These are phyloP conservation scores for Pharnaceum exiguum DNA, from an alignment of 148 eudicot genomes.

Conservation along the genomic window DNA sequence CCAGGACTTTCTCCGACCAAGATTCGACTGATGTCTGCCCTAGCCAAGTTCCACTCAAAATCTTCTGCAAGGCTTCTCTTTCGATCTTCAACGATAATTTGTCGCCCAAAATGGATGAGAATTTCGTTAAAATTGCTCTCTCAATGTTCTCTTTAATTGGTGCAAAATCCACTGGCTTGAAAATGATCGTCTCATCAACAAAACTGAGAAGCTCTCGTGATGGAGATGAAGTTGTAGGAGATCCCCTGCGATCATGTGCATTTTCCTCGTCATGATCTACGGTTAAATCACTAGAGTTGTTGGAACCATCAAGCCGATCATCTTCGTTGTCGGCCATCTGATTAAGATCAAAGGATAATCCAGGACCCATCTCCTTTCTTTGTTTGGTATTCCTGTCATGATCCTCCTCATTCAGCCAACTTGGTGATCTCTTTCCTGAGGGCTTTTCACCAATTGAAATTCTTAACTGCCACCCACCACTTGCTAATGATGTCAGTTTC, in stretches of 20 bases:
- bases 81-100: conserved; percentile 43
- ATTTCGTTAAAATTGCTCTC: conserved; percentile 39
- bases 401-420: conserved; percentile 45
- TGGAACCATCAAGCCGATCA: conserved; percentile 60
- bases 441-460: conserved; percentile 44
- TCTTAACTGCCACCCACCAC: conserved; percentile 70
- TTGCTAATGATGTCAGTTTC: conserved; percentile 45
- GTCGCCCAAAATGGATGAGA: conserved; percentile 39
- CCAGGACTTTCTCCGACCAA: conserved; percentile 53
- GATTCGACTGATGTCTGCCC: conserved; percentile 57
- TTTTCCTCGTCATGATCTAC: conserved; percentile 62
- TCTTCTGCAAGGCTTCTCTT: conserved; percentile 63
- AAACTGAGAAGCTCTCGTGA: conserved; percentile 49
- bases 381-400: conserved; percentile 42
- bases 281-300: conserved; percentile 79
- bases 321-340: conserved; percentile 48
- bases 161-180: conserved; percentile 58
- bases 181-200: conserved; percentile 56
- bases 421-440: conserved; percentile 43
- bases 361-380: conserved; percentile 40
- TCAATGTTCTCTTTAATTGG: conserved; percentile 43
- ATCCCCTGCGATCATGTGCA: conserved; percentile 28
- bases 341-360: conserved; percentile 68
- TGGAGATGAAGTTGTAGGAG: conserved; percentile 35
- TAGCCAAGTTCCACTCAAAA: conserved; percentile 68